A percentile compares a stretch with the other conserved stretches of the same genome.
phyloP scores from a whole-genome alignment of 1,284 basidiomycete species.

The Puccinia sorghi region DNA sequence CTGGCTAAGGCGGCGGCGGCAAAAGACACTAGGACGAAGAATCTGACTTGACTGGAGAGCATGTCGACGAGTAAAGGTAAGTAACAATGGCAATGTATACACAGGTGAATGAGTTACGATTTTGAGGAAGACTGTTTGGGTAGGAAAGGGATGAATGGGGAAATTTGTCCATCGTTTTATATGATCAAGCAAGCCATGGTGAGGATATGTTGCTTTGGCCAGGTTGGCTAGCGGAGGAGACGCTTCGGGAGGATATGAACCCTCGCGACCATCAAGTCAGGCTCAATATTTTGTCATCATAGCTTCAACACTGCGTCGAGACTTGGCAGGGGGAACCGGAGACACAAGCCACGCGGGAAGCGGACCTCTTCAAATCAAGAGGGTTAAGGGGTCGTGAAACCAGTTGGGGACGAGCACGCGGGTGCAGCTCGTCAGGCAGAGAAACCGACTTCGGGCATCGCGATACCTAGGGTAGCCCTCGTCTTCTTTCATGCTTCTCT shows the following conservation, averaged over 20 bases:
- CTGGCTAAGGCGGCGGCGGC: not conserved
- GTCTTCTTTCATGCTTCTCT: too few relatives aligned
- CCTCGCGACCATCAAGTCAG: constrained; percentile 2
- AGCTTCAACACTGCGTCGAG: not conserved
- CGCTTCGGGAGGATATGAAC: not conserved
- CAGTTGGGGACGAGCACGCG: not conserved
- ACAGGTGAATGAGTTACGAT: not conserved
- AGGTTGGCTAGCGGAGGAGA: not conserved
- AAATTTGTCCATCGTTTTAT: not conserved
- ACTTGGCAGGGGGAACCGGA: not conserved
- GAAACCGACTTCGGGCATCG: not conserved
- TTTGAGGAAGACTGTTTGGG: not conserved
- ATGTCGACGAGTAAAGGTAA: not conserved
- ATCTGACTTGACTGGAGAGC: not conserved
- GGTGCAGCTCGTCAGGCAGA: not conserved
- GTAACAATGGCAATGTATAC: not conserved
- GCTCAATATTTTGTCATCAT: not conserved
- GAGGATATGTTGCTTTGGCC: not conserved
- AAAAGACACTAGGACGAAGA: not conserved
- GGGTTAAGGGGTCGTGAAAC: not conserved
- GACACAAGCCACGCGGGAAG: not conserved
- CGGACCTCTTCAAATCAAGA: too few relatives aligned
- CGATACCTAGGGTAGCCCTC: too few relatives aligned
- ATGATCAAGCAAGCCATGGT: not conserved
- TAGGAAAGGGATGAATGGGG: not conserved